Percentiles rank a stretch among this genome's conserved stretches.
Conservation (phyloP, 2,329 filamentous ascomycete species). For the Fusarium kyushuense region DNA sequence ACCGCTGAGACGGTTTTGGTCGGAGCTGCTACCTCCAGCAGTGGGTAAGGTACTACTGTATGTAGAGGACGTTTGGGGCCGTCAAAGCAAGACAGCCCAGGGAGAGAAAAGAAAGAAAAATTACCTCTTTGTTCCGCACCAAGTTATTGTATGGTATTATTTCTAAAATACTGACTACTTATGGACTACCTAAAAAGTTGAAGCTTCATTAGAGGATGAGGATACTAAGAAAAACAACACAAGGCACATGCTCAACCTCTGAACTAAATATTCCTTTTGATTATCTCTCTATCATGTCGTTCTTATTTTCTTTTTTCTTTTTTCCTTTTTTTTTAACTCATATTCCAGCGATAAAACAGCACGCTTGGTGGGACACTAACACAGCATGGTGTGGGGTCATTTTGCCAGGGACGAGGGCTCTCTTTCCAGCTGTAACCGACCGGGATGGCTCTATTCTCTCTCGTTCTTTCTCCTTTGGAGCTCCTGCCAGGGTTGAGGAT, state of each 20-base stretch:
- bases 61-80: too few relatives aligned
- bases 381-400: constrained; percentile 33
- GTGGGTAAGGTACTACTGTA: not conserved
- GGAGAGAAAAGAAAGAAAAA: not conserved
- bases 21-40: constrained; percentile 18
- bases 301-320: not conserved
- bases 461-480: not conserved
- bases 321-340: not conserved
- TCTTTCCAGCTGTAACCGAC: constrained; percentile 18
- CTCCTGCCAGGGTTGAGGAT: constrained; percentile 20
- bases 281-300: not conserved
- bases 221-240: not conserved
- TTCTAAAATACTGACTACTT: too few relatives aligned
- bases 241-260: not conserved
- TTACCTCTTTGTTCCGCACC: not conserved
- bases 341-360: not conserved
- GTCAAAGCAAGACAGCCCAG: not conserved
- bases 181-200: not conserved
- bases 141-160: not conserved
- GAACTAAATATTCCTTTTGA: not conserved
- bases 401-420: constrained; percentile 29
- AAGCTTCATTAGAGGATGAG: not conserved
- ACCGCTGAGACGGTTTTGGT: constrained; percentile 36
- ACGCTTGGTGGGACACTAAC: not conserved
- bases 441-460: constrained; percentile 6